phyloP scores from a whole-genome alignment of 768 basidiomycete species.

The Termitomyces sp. region DNA sequence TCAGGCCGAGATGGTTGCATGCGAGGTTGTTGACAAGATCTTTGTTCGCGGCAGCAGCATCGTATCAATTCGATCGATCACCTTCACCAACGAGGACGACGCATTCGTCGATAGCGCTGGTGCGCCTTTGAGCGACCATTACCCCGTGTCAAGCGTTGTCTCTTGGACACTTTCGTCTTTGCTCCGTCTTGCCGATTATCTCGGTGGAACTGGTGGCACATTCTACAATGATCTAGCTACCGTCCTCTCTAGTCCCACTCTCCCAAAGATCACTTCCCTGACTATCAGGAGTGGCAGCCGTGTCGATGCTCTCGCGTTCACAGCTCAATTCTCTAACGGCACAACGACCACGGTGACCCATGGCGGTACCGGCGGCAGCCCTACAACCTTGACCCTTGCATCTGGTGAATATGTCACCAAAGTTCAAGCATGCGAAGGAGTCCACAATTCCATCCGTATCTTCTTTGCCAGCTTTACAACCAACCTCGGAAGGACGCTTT shows the following conservation, averaged over 20 bases:
- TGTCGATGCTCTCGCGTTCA: conserved; percentile 30
- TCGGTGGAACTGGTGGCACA: conserved; percentile 32
- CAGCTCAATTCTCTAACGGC: conserved; percentile 16
- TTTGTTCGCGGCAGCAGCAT: conserved; percentile 25
- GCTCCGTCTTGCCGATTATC: conserved; percentile 28
- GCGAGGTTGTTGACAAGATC: conserved; percentile 38
- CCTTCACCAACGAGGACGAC: conserved; percentile 30
- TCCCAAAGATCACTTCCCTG: conserved; percentile 27
- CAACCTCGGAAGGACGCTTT: conserved; percentile 26
- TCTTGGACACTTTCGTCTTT: conserved; percentile 30
- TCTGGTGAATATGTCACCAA: conserved; percentile 24
- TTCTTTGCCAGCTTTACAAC: conserved; percentile 31
- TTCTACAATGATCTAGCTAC: conserved; percentile 28
- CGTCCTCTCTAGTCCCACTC: conserved; percentile 6
- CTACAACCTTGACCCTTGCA: conserved; percentile 25
- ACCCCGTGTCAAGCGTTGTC: conserved; percentile 27
- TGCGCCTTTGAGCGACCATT: conserved; percentile 34
- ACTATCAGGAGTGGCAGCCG: conserved; percentile 30
- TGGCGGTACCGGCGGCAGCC: conserved; percentile 33
- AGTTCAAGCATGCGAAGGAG: conserved; percentile 25
- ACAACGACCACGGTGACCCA: conserved; percentile 22
- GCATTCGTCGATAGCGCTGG: conserved; percentile 28
- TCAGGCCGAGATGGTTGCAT: conserved; percentile 25
- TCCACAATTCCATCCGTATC: conserved; percentile 26
- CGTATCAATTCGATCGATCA: conserved; percentile 21